phyloP scores from a whole-genome alignment of 2,329 filamentous ascomycete species.

The Microcyclosporella mali region DNA sequence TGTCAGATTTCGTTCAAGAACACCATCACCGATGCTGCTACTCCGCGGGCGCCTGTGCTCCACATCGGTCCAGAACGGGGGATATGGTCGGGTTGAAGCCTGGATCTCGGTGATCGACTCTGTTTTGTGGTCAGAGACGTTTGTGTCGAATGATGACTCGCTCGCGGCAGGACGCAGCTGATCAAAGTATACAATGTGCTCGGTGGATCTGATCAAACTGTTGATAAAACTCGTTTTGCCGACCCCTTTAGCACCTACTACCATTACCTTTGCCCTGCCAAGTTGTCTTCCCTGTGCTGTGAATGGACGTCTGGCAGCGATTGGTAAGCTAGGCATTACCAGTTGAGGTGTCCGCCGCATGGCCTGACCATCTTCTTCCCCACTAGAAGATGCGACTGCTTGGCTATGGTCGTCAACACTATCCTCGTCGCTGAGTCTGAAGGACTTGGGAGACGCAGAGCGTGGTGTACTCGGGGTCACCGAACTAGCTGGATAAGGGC shows the following conservation, averaged over 20 bases:
- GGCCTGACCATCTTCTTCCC: constrained; percentile 45
- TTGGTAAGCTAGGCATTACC: constrained; percentile 94
- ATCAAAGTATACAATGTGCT: constrained; percentile 92
- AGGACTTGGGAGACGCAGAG: constrained; percentile 53
- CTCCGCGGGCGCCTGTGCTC: constrained; percentile 56
- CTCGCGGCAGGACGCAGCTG: constrained; percentile 32
- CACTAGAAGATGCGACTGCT: constrained; percentile 46
- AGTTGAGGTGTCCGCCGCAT: constrained; percentile 57
- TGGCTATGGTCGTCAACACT: constrained; percentile 52
- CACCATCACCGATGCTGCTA: constrained; percentile 66
- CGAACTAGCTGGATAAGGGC: too few species aligned
- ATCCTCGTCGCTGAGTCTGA: constrained; percentile 54
- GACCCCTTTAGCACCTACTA: constrained; percentile 71
- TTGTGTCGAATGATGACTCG: constrained; percentile 20
- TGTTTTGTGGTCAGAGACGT: constrained; percentile 11
- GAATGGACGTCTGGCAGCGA: constrained; percentile 84
- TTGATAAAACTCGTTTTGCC: constrained; percentile 89
- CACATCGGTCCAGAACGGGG: constrained; percentile 80
- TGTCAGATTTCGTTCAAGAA: constrained; percentile 86
- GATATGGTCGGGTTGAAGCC: constrained; percentile 57
- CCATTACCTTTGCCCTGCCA: constrained; percentile 80
- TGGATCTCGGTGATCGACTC: constrained; percentile 35
- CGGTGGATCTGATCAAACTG: constrained; percentile 76
- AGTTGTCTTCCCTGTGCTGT: constrained; percentile 78
- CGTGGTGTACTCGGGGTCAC: constrained; percentile 50